These are phyloP conservation scores for Dryas octopetala DNA, from an alignment of 306 rosid species.

Conservation along the genomic window DNA sequence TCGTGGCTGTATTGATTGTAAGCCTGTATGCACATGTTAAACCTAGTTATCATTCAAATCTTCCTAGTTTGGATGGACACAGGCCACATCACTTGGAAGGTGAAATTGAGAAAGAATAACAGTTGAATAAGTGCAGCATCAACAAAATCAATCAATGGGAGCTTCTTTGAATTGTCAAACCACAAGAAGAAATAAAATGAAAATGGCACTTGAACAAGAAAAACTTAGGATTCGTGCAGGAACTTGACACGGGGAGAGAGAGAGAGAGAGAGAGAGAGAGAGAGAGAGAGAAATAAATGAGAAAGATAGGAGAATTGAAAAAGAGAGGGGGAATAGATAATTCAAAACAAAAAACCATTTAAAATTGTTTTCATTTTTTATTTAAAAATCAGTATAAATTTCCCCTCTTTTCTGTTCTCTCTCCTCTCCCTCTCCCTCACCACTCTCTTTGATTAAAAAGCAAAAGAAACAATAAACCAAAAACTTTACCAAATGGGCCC, in stretches of 20 bases:
- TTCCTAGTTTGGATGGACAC: slow-evolving; percentile 9
- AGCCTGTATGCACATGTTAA: slow-evolving; percentile 52
- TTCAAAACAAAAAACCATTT: not conserved
- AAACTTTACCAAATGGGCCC: not conserved
- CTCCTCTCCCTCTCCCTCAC: not conserved
- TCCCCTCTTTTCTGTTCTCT: not conserved
- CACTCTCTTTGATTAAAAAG: not conserved
- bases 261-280: too few species aligned
- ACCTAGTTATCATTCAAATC: slow-evolving; percentile 18
- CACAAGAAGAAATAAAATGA: not conserved
- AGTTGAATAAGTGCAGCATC: not conserved
- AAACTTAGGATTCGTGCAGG: not conserved
- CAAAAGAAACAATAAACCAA: not conserved
- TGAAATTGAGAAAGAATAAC: not conserved
- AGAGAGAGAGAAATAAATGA: too few species aligned
- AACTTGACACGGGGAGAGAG: too few species aligned
- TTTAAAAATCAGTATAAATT: not conserved
- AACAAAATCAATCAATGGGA: slow-evolving; percentile 12
- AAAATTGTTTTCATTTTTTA: not conserved
- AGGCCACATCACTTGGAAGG: not conserved
- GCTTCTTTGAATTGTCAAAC: not conserved
- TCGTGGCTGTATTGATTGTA: slow-evolving; percentile 85
- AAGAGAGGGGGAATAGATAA: not conserved
- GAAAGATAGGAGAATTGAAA: slow-evolving; percentile 5
- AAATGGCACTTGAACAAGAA: not conserved